phyloP scores from a whole-genome alignment of 2,329 filamentous ascomycete species.

The Emergomyces africanus region DNA sequence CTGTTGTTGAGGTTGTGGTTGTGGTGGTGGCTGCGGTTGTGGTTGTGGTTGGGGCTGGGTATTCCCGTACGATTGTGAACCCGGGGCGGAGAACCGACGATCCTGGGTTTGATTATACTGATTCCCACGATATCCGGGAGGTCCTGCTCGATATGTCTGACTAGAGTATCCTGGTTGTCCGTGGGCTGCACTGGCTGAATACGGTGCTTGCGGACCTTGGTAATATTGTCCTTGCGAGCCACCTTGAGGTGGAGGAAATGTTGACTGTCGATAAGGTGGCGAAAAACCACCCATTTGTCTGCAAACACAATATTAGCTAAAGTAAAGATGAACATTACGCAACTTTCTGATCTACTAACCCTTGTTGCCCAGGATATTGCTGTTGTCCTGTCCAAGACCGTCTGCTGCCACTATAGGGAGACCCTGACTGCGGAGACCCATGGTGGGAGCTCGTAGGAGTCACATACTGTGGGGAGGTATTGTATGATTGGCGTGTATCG shows the following conservation, averaged over 20 bases:
- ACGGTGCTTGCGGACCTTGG: conserved; percentile 33
- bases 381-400: conserved; percentile 39
- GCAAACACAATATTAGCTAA: conserved; percentile 7
- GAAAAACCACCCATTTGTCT: conserved; percentile 46
- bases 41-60: conserved; percentile 12
- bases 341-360: conserved; percentile 29
- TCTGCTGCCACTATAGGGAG: conserved; percentile 45
- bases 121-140: conserved; percentile 46
- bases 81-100: conserved; percentile 32
- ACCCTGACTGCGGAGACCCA: conserved; percentile 49
- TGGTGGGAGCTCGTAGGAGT: conserved; percentile 43
- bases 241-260: conserved; percentile 37
- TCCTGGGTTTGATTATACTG: conserved; percentile 37
- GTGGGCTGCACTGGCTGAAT: conserved; percentile 46
- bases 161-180: conserved; percentile 41
- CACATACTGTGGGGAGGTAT: conserved; percentile 47
- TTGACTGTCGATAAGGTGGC: conserved; percentile 46
- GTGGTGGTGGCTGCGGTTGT: too few species aligned
- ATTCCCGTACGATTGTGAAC: conserved; percentile 35
- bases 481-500: conserved; percentile 36
- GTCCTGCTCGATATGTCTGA: conserved; percentile 40
- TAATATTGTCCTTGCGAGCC: conserved; percentile 45
- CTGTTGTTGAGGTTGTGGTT: not conserved
- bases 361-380: conserved; percentile 34
- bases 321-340: conserved; percentile 15